These are phyloP conservation scores for Fusarium xylarioides DNA, from an alignment of 2,329 filamentous ascomycete genomes.

Conservation along the genomic window DNA sequence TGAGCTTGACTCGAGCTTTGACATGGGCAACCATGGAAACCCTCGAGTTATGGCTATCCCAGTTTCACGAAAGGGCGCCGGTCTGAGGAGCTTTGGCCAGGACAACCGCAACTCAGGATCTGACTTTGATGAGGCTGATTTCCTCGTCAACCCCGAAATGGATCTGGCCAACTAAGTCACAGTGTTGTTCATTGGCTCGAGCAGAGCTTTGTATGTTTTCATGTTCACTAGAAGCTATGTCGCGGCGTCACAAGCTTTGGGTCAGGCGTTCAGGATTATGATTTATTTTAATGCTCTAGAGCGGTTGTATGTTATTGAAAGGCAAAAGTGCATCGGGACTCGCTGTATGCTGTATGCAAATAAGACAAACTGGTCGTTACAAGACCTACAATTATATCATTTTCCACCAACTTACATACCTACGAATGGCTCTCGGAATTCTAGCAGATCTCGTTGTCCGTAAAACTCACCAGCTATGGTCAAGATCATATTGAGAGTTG, in stretches of 20 bases:
- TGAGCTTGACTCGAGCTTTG: slow-evolving; percentile 50
- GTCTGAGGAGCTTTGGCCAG: slow-evolving; percentile 48
- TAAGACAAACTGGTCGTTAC: slow-evolving; percentile 18
- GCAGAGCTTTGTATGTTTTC: background rate
- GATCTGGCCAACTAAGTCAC: slow-evolving; percentile 36
- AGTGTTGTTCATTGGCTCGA: background rate
- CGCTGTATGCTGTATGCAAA: slow-evolving; percentile 25
- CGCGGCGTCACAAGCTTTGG: slow-evolving; percentile 23
- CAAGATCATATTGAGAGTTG: slow-evolving; percentile 92
- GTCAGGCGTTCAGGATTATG: slow-evolving; percentile 30
- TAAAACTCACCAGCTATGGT: slow-evolving; percentile 89
- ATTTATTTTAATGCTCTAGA: slow-evolving; percentile 30
- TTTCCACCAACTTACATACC: slow-evolving; percentile 48
- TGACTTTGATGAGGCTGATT: slow-evolving; percentile 77
- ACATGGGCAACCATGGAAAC: slow-evolving; percentile 50
- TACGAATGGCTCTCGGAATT: slow-evolving; percentile 72
- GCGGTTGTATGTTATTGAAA: slow-evolving; percentile 26
- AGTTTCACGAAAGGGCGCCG: slow-evolving; percentile 44
- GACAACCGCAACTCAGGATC: slow-evolving; percentile 57
- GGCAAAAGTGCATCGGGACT: slow-evolving; percentile 8
- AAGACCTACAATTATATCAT: slow-evolving; percentile 12
- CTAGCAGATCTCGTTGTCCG: slow-evolving; percentile 86
- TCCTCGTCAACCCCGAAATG: slow-evolving; percentile 64
- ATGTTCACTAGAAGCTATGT: slow-evolving; percentile 20
- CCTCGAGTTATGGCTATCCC: slow-evolving; percentile 61